Base-by-base conservation (phyloP, 306 rosid species). In the Fragaria ananassa region DNA sequence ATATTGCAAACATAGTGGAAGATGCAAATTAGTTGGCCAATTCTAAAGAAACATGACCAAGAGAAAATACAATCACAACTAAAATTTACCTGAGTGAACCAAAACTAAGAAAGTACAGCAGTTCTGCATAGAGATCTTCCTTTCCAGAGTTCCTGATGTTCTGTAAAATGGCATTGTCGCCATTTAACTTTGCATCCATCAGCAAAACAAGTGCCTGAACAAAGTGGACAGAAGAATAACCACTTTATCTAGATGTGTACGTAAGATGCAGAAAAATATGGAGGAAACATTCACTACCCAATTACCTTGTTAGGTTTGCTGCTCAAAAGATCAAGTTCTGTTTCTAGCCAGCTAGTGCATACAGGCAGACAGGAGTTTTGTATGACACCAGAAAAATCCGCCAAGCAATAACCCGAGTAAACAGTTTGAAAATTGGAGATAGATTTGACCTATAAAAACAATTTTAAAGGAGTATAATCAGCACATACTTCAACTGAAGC, bases 81-180 rank as follows among this genome's bases (percentile, higher is more conserved):
- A 79, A 74, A 42, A 62, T 39, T 78, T 86, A 92, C 97, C 99
- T 95, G 84, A 80, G 78, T 44, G 86, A 80, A 83, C 97, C 91
- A 62, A 82, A 87, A 79, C 90, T 83, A 78, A 91, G 91, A 89
- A 86, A 92, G 86, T 87, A 91, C 77, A 92, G 79, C 81, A 95
- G 80, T 81, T 92, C 97, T 79, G 87, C 89, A 81, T 92, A 95
- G 56, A 95, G 87, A 76, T 88, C 98, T 83, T 83, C 90, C 93
- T 95, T 95, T 85, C 98, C 98, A 57, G 96, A 88, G 82, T 83
- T 95, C 85, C 81, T 85, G 74, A 95, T 88, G 81, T 80, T 91
- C 78, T 82, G 89, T 72, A 85, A 74, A 79, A 89, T 77, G 44
- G 76, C 83, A 63, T 76, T 76, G 69, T 92, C 97, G 56, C 87